These are phyloP conservation scores for Cynanchum wilfordii DNA, from an alignment of 257 asterid species.

Conservation along the genomic window DNA sequence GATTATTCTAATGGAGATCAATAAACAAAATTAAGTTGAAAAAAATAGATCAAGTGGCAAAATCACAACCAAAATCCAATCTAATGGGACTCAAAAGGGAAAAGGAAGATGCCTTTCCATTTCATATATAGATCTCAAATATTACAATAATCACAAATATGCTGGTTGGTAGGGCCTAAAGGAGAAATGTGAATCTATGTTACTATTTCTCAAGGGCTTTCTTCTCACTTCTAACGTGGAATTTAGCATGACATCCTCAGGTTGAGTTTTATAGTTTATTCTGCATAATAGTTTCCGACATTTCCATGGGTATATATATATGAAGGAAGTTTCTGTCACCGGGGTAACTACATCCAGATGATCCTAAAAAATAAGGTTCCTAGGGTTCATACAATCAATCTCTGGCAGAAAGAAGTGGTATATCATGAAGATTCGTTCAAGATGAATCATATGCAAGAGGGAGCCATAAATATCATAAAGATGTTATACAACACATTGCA, in stretches of 20 bases:
- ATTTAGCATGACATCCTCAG: neutral
- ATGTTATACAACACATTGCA: neutral
- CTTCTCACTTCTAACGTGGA: constrained; percentile 1
- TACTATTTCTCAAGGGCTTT: neutral
- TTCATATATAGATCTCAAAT: neutral
- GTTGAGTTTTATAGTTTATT: neutral
- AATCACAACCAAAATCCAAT: neutral
- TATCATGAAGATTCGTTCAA: neutral
- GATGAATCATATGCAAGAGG: constrained; percentile 2
- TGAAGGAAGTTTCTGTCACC: neutral
- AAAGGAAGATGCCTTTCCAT: neutral
- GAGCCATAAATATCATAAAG: neutral
- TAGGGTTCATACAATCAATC: neutral
- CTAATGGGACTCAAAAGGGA: too few relatives aligned
- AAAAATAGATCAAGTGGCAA: neutral
- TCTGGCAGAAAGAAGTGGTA: neutral
- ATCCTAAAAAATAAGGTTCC: neutral
- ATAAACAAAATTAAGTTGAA: neutral
- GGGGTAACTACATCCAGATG: neutral
- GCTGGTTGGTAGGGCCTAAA: neutral
- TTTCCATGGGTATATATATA: neutral
- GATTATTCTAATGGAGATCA: neutral
- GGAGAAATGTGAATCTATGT: neutral
- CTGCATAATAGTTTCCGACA: neutral
- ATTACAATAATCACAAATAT: neutral